Base-by-base conservation (phyloP, 1,139 yeast species). In the Pichia sp. region DNA sequence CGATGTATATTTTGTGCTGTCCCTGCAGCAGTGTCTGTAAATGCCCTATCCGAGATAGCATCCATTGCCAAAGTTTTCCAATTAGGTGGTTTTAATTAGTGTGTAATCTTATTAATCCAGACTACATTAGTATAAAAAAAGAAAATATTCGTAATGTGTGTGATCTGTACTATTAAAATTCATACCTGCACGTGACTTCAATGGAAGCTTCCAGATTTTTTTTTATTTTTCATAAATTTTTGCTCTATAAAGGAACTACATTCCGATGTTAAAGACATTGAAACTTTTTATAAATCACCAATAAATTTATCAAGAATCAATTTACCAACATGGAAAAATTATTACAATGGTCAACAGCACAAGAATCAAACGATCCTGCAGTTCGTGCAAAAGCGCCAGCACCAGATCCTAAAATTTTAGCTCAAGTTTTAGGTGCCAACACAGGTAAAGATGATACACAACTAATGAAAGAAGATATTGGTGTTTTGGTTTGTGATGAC, bases 321-420 rank as follows among this genome's bases (percentile, higher is more conserved):
- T 10, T 5, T 19, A 38, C 14, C 19, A 42, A 38, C 8, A 91
- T 91, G 98, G 97, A 91, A 56, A 90, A 90, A 68, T 70, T 91
- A 60, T 71, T 91, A 58, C 88, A 89, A 61, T 91, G 98, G 98
- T 89, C 97, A 6, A 78, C 90, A 47, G 95, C 90, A 5, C 84
- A 81, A 62, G 80, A 84, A 54, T 76, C 84, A 18, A 84, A 83
- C 6, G 90, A 86, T 63, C 75, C 83, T 55, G 87, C 79, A 51
- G 81, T 86, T 3, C 73, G 78, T 51, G 77, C 71, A 10, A 80
- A 75, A 57, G 77, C 78, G 10, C 89, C 90, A 0, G 73, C 70
- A 18, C 91, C 91, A 29, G 96, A 91, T 65, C 88, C 95, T 34
- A 81, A 86, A 62, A 73, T 86, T 55, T 72, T 93, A 50, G 81